A percentile compares a stretch with the other conserved stretches of the same genome.
Evolutionary conservation across 1,284 basidiomycete genomes (phyloP).

Genomic region (Ceraceosorus guamensis): DNA sequence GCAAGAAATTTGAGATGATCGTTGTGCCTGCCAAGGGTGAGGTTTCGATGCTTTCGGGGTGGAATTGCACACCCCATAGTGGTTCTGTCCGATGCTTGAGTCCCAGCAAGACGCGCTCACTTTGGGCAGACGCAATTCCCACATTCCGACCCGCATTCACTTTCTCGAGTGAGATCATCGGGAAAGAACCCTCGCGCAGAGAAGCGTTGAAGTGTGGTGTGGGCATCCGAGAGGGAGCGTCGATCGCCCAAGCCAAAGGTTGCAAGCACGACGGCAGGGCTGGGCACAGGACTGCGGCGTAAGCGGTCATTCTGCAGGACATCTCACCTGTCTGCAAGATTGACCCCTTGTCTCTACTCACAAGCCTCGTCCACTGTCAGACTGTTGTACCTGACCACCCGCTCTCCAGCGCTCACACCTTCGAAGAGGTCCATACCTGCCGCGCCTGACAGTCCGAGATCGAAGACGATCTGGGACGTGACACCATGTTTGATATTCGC

Average conservation of each 20-base stretch:
- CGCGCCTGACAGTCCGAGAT: slow-evolving; percentile 4
- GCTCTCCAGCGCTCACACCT: slow-evolving; percentile 55
- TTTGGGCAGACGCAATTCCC: neutral
- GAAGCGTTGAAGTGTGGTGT: too few relatives aligned
- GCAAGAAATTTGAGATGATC: slow-evolving; percentile 39
- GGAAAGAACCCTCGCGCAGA: too few relatives aligned
- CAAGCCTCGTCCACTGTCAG: slow-evolving; percentile 51
- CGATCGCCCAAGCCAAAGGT: too few relatives aligned
- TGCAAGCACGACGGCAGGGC: too few relatives aligned
- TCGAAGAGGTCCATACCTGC: slow-evolving; percentile 58
- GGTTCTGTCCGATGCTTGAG: slow-evolving; percentile 49
- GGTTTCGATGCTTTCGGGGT: slow-evolving; percentile 59
- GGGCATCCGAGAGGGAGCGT: too few relatives aligned
- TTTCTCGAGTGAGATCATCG: too few relatives aligned
- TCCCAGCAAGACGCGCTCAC: slow-evolving; percentile 28
- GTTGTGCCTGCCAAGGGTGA: slow-evolving; percentile 16
- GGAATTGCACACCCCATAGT: slow-evolving; percentile 92
- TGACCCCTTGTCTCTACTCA: too few relatives aligned
- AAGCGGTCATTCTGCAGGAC: too few relatives aligned
- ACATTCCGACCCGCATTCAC: too few relatives aligned
- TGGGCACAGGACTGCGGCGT: too few relatives aligned
- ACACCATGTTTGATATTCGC: slow-evolving; percentile 32
- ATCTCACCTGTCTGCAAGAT: too few relatives aligned
- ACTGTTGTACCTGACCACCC: slow-evolving; percentile 73
- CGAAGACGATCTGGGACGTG: slow-evolving; percentile 22